Conservation (phyloP, 345 rosid species). For the Durio zibethinus region DNA sequence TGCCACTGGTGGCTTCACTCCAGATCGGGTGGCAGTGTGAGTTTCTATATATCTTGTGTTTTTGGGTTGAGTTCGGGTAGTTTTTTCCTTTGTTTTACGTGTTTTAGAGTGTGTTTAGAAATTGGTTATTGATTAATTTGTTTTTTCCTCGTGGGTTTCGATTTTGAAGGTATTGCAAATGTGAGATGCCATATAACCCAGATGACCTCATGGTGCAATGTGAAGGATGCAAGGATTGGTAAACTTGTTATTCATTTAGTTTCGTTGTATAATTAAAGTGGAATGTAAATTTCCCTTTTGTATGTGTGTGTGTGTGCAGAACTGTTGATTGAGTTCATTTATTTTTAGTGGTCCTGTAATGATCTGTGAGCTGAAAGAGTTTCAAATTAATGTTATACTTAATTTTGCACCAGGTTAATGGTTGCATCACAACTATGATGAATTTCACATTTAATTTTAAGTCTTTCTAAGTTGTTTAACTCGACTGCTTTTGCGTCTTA, state of each 20-base stretch:
- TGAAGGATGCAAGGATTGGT: slow-evolving; percentile 89
- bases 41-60: slow-evolving; percentile 14
- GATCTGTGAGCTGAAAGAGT: neutral
- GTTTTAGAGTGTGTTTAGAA: neutral
- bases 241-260: neutral
- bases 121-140: neutral
- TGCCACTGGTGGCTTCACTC: slow-evolving; percentile 70
- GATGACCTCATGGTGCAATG: slow-evolving; percentile 84
- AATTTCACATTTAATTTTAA: neutral
- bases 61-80: neutral
- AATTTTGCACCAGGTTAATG: neutral
- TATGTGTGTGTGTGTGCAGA: neutral
- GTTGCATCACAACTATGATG: neutral
- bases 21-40: slow-evolving; percentile 84
- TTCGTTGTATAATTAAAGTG: neutral
- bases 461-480: neutral
- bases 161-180: slow-evolving; percentile 68
- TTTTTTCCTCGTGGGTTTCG: slow-evolving; percentile 7
- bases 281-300: neutral
- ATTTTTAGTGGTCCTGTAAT: neutral
- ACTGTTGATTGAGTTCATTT: neutral
- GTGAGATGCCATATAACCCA: slow-evolving; percentile 86
- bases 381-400: neutral
- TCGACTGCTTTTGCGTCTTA: neutral
- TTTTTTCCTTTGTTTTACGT: neutral